phyloP scores from a whole-genome alignment of 2,329 filamentous ascomycete genomes.

The Apiospora malaysiana region DNA sequence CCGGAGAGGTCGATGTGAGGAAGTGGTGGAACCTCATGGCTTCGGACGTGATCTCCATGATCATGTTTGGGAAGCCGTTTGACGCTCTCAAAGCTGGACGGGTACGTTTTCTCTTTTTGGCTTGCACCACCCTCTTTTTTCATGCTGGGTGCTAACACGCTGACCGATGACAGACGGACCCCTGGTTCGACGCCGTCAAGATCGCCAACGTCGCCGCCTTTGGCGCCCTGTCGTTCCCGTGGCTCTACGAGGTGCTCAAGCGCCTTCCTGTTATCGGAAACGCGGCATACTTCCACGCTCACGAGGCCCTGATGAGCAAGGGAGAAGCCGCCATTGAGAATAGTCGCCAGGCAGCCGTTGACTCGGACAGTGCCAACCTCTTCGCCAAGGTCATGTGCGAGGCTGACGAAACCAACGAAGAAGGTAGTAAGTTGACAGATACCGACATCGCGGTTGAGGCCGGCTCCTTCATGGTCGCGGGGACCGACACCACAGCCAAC shows the following conservation, averaged over 20 bases:
- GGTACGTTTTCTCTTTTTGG: not conserved
- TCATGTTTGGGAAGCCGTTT: slow-evolving; percentile 62
- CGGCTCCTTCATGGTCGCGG: slow-evolving; percentile 53
- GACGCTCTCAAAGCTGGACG: slow-evolving; percentile 49
- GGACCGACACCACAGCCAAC: slow-evolving; percentile 58
- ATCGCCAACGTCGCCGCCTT: not conserved
- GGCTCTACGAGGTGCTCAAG: not conserved
- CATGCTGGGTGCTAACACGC: no score
- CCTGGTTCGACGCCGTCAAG: not conserved
- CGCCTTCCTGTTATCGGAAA: not conserved
- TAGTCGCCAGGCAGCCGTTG: not conserved
- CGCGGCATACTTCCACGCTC: not conserved
- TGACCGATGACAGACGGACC: not conserved
- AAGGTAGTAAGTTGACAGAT: not conserved
- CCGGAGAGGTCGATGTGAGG: slow-evolving; percentile 50
- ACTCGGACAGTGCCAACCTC: not conserved
- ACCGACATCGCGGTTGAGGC: slow-evolving; percentile 41
- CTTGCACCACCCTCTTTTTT: no score
- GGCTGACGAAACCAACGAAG: not conserved
- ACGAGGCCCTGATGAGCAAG: not conserved
- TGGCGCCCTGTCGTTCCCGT: not conserved
- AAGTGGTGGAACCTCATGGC: slow-evolving; percentile 62
- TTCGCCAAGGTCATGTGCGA: not conserved
- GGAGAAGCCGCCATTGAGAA: not conserved
- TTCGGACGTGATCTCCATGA: slow-evolving; percentile 58